Evolutionary conservation across 1,284 basidiomycete species (phyloP).

Genomic region (Papiliotrema fonsecae): DNA sequence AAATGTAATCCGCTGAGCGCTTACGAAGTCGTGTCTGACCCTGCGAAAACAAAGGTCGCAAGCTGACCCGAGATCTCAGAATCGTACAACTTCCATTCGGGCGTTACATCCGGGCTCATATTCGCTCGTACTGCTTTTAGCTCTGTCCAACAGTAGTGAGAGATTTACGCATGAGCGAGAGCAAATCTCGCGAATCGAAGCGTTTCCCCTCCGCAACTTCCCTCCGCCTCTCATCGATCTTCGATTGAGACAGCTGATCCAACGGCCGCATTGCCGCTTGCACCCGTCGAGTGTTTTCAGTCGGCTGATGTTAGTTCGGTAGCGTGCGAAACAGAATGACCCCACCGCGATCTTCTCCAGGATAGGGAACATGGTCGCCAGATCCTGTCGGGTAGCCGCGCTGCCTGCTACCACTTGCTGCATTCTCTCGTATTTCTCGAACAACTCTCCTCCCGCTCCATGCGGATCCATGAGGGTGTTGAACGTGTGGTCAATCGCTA

Average conservation of each 20-base stretch:
- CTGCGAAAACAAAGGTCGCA: constrained; percentile 30
- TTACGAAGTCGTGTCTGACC: constrained; percentile 27
- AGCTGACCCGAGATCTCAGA: constrained; percentile 27
- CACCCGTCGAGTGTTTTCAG: constrained; percentile 18
- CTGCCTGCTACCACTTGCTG: constrained; percentile 13
- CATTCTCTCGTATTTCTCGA: constrained; percentile 22
- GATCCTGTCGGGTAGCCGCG: constrained; percentile 9
- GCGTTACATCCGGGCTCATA: constrained; percentile 11
- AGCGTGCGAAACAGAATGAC: not conserved
- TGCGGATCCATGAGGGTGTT: constrained; percentile 13
- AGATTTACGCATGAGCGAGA: constrained; percentile 24
- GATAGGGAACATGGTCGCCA: constrained; percentile 14
- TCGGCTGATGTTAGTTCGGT: constrained; percentile 11
- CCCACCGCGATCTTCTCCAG: constrained; percentile 19
- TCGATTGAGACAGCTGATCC: constrained; percentile 13
- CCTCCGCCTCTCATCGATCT: constrained; percentile 14
- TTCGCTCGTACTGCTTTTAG: constrained; percentile 18
- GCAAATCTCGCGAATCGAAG: constrained; percentile 15
- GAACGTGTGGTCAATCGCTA: constrained; percentile 20
- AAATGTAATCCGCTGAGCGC: not conserved
- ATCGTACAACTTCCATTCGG: constrained; percentile 19
- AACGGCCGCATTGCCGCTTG: constrained; percentile 21
- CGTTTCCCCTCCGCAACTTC: constrained; percentile 19
- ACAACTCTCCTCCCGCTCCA: constrained; percentile 18
- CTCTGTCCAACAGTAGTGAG: not conserved